A percentile compares a stretch with the other conserved stretches of the same genome.
Conservation (phyloP, 2,329 filamentous ascomycete genomes). For the Monosporascus sp. region DNA sequence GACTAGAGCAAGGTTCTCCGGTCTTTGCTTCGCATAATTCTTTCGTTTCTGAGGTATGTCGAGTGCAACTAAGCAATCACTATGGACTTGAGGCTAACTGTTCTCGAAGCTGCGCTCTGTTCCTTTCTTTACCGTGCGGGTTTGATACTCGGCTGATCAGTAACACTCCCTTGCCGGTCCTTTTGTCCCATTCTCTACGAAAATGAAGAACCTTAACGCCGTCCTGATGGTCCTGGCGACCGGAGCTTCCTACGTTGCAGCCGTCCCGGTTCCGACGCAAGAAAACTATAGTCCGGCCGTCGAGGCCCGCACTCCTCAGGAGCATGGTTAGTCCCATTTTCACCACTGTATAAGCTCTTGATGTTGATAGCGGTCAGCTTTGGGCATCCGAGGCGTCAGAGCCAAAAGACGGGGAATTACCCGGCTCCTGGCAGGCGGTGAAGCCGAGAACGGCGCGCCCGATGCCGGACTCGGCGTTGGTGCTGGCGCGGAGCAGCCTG, state of each 20-base stretch:
- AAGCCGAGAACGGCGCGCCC: neutral
- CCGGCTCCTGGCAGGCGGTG: neutral
- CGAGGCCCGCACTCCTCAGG: constrained; percentile 7
- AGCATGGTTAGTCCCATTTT: neutral
- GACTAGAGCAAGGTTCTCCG: constrained; percentile 13
- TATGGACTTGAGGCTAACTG: constrained; percentile 9
- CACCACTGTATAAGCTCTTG: neutral
- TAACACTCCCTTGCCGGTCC: constrained; percentile 12
- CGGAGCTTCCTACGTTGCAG: constrained; percentile 28
- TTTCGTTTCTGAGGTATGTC: constrained; percentile 20
- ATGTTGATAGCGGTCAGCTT: neutral
- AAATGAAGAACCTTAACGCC: constrained; percentile 36
- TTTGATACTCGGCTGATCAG: constrained; percentile 7
- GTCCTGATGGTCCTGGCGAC: constrained; percentile 32
- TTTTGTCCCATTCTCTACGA: constrained; percentile 15
- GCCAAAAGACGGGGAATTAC: neutral
- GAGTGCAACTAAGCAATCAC: neutral
- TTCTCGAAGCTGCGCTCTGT: constrained; percentile 21
- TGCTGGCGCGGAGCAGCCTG: neutral
- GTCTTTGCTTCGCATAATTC: constrained; percentile 14
- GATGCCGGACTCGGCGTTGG: neutral
- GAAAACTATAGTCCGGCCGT: neutral
- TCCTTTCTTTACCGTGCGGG: constrained; percentile 16
- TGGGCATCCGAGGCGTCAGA: neutral
- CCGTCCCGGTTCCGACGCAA: constrained; percentile 17